Conservation (phyloP, 768 basidiomycete genomes). For the Termitomyces sp. region DNA sequence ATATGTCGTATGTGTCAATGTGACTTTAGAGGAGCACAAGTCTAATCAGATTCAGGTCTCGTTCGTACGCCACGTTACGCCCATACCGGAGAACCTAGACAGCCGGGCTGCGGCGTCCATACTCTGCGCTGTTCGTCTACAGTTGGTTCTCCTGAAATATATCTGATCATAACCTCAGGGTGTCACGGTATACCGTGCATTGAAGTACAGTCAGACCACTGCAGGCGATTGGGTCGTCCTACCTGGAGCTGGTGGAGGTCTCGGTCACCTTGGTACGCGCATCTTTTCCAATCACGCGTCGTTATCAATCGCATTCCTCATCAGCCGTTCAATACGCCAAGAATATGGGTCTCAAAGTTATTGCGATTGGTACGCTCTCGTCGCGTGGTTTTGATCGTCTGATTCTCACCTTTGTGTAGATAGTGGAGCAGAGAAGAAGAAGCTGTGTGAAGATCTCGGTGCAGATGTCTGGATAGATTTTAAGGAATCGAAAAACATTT, state of each 20-base stretch:
- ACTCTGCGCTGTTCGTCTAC: slow-evolving; percentile 59
- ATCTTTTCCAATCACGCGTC: background rate
- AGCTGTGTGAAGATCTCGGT: slow-evolving; percentile 13
- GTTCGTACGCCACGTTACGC: slow-evolving; percentile 67
- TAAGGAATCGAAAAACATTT: slow-evolving; percentile 56
- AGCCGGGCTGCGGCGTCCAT: slow-evolving; percentile 69
- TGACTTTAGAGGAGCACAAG: background rate
- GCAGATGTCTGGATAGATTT: slow-evolving; percentile 82
- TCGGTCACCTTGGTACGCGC: slow-evolving; percentile 66
- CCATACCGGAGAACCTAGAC: slow-evolving; percentile 64
- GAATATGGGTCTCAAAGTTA: slow-evolving; percentile 70
- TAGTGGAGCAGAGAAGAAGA: background rate
- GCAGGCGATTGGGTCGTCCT: slow-evolving; percentile 75
- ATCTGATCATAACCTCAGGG: slow-evolving; percentile 38
- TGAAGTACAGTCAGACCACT: slow-evolving; percentile 62
- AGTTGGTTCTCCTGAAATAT: background rate
- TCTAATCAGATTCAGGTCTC: slow-evolving; percentile 39
- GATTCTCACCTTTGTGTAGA: background rate
- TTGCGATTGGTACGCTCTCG: slow-evolving; percentile 53
- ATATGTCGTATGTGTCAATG: slow-evolving; percentile 44
- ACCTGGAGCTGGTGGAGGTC: slow-evolving; percentile 76
- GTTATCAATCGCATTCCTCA: background rate
- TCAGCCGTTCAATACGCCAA: slow-evolving; percentile 75
- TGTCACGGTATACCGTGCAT: slow-evolving; percentile 80
- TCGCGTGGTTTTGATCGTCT: background rate